Evolutionary conservation across 805 yeast species (phyloP).

Genomic region (Brettanomyces nanus): DNA sequence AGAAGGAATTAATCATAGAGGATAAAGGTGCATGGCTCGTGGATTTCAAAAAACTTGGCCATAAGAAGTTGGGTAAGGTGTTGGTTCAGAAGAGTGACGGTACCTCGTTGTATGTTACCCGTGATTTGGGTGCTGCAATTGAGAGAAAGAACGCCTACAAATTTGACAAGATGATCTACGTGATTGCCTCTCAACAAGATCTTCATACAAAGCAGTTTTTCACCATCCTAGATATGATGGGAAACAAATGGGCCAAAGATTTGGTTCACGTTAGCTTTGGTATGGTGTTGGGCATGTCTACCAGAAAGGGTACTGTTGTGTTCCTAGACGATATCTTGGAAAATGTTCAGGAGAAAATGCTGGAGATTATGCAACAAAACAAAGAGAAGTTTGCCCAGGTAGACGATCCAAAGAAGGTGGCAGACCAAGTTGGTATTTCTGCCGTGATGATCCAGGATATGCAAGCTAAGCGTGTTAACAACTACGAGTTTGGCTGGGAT

Average conservation of each 20-base stretch:
- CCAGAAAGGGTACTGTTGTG: slow-evolving; percentile 98
- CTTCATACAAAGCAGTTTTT: slow-evolving; percentile 90
- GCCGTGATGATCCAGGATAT: slow-evolving; percentile 99
- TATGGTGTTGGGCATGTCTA: slow-evolving; percentile 97
- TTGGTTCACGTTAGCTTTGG: slow-evolving; percentile 89
- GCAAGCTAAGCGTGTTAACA: slow-evolving; percentile 95
- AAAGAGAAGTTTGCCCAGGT: slow-evolving; percentile 87
- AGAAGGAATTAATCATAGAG: slow-evolving; percentile 65
- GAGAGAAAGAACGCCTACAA: slow-evolving; percentile 77
- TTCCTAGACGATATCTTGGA: slow-evolving; percentile 89
- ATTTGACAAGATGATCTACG: slow-evolving; percentile 94
- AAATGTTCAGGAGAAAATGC: slow-evolving; percentile 91
- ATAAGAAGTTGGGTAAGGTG: slow-evolving; percentile 89
- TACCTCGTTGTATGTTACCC: slow-evolving; percentile 84
- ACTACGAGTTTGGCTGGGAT: slow-evolving; percentile 95
- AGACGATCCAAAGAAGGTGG: slow-evolving; percentile 88
- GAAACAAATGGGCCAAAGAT: slow-evolving; percentile 71
- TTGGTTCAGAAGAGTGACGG: slow-evolving; percentile 93
- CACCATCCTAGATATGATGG: slow-evolving; percentile 87
- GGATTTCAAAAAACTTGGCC: slow-evolving; percentile 67
- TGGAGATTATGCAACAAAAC: slow-evolving; percentile 91
- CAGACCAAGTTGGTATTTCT: slow-evolving; percentile 91
- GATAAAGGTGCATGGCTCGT: slow-evolving; percentile 89
- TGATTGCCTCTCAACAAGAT: slow-evolving; percentile 94
- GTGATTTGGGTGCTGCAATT: slow-evolving; percentile 95